Evolutionary conservation across 495 filamentous ascomycete genomes (phyloP), one percentile per base, ranked within the genome.

Genomic region (Hypomontagnella monticulosa): DNA sequence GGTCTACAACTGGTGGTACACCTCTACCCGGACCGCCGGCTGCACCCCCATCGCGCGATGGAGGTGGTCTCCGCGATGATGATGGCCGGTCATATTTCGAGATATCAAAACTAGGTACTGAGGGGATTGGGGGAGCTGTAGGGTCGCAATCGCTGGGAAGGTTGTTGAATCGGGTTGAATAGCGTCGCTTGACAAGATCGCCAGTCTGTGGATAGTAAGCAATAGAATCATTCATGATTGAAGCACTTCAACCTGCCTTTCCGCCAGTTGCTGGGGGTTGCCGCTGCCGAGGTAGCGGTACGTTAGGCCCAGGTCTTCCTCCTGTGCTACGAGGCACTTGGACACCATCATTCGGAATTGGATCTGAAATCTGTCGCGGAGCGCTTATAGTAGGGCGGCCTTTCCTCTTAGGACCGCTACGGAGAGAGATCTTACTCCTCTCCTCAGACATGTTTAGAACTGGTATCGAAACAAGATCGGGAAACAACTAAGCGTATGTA

Each of bases 101-200:
- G 50, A 64, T 78, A 63, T 73, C 86, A 76, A 80, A 81, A 66
- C 61, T 78, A 40, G 87, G 87, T 57, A 91, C 61, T 14, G 79
- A 66, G 2, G 92, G 92, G 58, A 95, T 79, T 0, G 91, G 89
- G 32, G 83, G 87, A 44, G 78, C 82, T 41, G 78, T 79, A 57
- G 86, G 83, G 55, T 85, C 82, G 67, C 89, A 91, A 61, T 93
- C 89, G 40, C 72, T 69, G 0, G 91, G 90, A 9, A 88, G 77
- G 49, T 89, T 85, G 65, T 91, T 91, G 74, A 97, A 97, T 49
- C 93, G 86, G 27, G 93, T 93, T 14, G 95, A 98, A 75, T 97
- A 98, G 55, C 95, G 83, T 57, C 91, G 83, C 78, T 98, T 98
- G 48, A 99, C 96, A 47, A 98, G 81, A 75, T 99, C 96, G 16